Evolutionary conservation across 306 rosid genomes (phyloP).

Genomic region (Vigna mungo): DNA sequence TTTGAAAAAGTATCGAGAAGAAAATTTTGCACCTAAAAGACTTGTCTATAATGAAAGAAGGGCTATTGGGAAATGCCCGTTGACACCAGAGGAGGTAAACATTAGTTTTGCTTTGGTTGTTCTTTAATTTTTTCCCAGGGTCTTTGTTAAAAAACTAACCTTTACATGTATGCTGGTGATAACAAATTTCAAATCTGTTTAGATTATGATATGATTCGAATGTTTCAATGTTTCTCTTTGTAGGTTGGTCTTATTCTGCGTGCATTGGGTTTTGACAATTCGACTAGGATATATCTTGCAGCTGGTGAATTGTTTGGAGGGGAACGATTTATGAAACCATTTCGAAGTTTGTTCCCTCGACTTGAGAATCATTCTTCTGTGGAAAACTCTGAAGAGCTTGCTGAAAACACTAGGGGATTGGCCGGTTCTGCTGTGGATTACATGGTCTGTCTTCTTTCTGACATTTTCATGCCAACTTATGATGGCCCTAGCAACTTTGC

Average conservation of each 20-base stretch:
- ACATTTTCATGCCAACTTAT: conserved; percentile 98
- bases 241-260: conserved; percentile 93
- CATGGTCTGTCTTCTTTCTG: conserved; percentile 99
- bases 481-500: conserved; percentile 99
- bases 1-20: conserved; percentile 77
- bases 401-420: conserved; percentile 79
- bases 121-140: conserved; percentile 33
- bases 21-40: conserved; percentile 86
- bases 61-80: conserved; percentile 97
- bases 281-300: conserved; percentile 55
- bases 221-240: conserved; percentile 35
- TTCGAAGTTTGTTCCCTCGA: conserved; percentile 75
- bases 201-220: conserved; percentile 20
- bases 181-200: conserved; percentile 19
- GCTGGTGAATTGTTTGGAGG: conserved; percentile 97
- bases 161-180: conserved; percentile 27
- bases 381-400: conserved; percentile 78
- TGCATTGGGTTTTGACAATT: conserved; percentile 55
- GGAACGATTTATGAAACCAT: conserved; percentile 86
- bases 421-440: conserved; percentile 98
- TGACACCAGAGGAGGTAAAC: conserved; percentile 98
- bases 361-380: conserved; percentile 89
- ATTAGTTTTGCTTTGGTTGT: conserved; percentile 22
- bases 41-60: conserved; percentile 86
- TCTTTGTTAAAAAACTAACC: not conserved